Evolutionary conservation across 139 green algal genomes (phyloP).

Genomic region (Bryopsis sp.): DNA sequence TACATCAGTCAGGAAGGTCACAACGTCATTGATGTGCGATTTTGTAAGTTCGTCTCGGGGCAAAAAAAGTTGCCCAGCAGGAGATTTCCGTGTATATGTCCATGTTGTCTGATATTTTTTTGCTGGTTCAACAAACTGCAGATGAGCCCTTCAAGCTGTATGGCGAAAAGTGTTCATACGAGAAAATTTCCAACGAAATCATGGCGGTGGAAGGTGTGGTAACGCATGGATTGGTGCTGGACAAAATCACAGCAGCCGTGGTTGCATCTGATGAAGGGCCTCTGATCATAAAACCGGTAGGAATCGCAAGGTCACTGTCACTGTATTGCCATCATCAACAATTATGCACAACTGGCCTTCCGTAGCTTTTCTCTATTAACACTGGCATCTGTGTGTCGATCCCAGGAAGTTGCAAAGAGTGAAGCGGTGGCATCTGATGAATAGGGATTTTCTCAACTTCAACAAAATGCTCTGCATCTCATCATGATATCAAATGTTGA

Average conservation of each 20-base stretch:
- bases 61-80: too few species aligned
- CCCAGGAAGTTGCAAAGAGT: too few species aligned
- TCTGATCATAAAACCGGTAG: conserved; percentile 4
- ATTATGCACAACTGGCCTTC: too few species aligned
- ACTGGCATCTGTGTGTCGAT: too few species aligned
- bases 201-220: conserved; percentile 40
- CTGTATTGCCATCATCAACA: too few species aligned
- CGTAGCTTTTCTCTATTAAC: too few species aligned
- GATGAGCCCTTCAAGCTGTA: conserved; percentile 52
- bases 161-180: conserved; percentile 45
- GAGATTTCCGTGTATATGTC: background rate
- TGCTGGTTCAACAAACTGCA: background rate
- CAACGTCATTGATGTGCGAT: conserved; percentile 43
- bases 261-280: conserved; percentile 15
- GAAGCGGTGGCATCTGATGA: too few species aligned
- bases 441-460: too few species aligned
- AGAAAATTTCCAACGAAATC: conserved; percentile 36
- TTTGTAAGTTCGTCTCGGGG: conserved; percentile 17
- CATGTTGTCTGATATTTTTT: background rate
- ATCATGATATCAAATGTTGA: too few species aligned
- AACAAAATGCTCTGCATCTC: too few species aligned
- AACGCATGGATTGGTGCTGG: conserved; percentile 39
- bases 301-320: too few species aligned
- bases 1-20: conserved; percentile 60
- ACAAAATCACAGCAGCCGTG: conserved; percentile 22